Percentiles rank a stretch among this genome's conserved stretches.
Conservation (phyloP, 2,329 filamentous ascomycete species). For the Xylariaceae sp. region DNA sequence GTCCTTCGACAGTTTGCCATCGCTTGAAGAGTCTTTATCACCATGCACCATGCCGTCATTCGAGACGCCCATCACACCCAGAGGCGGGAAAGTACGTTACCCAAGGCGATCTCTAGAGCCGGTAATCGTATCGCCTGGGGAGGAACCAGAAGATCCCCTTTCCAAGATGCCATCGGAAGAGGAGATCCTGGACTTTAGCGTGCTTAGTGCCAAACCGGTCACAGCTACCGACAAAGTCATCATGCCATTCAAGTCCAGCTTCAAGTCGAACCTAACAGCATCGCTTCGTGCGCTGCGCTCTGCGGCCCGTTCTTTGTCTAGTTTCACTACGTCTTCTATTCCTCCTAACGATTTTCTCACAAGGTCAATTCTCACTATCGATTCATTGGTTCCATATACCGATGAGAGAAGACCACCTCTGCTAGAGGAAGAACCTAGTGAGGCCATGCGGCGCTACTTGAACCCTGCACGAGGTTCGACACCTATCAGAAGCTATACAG, state of each 20-base stretch:
- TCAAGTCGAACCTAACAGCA: slow-evolving; percentile 65
- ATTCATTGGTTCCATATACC: slow-evolving; percentile 60
- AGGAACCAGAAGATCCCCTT: slow-evolving; percentile 46
- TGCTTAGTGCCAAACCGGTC: slow-evolving; percentile 37
- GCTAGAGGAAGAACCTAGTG: slow-evolving; percentile 59
- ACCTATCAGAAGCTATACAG: slow-evolving; percentile 47
- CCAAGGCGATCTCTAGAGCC: slow-evolving; percentile 50
- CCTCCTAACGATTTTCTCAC: slow-evolving; percentile 63
- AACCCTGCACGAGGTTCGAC: slow-evolving; percentile 46
- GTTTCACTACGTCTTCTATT: slow-evolving; percentile 57
- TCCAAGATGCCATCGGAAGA: slow-evolving; percentile 32
- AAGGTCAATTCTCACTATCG: slow-evolving; percentile 61
- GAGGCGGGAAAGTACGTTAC: slow-evolving; percentile 39
- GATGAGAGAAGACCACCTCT: slow-evolving; percentile 61
- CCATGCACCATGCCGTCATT: slow-evolving; percentile 47
- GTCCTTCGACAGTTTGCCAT: slow-evolving; percentile 58
- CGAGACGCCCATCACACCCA: slow-evolving; percentile 44
- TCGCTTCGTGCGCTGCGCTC: slow-evolving; percentile 60
- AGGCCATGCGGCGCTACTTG: slow-evolving; percentile 61
- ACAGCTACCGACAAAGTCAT: slow-evolving; percentile 31
- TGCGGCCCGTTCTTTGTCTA: slow-evolving; percentile 59
- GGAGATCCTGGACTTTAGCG: slow-evolving; percentile 46
- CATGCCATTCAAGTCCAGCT: slow-evolving; percentile 49
- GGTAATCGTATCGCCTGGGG: slow-evolving; percentile 51
- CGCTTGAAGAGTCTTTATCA: slow-evolving; percentile 50